Evolutionary conservation across 495 filamentous ascomycete genomes (phyloP), one percentile per base, ranked within the genome.

Genomic region (Tuber umbilicatum): DNA sequence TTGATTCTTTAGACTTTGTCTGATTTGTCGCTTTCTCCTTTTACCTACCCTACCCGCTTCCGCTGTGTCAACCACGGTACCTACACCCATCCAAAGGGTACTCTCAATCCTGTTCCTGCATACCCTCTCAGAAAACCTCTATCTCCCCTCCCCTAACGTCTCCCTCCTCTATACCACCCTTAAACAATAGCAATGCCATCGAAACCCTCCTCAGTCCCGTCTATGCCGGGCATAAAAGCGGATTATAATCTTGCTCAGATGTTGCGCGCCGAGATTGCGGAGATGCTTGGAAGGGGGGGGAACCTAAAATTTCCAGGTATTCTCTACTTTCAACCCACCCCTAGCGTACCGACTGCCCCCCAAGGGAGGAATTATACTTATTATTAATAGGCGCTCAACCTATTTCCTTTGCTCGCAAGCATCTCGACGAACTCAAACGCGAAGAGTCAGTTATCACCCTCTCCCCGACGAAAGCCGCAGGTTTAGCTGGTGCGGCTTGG

Each of bases 391-490:
- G 95, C 77, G 94, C 95, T 69, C 95, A 99, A 84, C 95, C 95
- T 19, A 93, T 99, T 73, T 94, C 91, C 80, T 98, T 99, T 82
- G 87, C 91, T 69, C 84, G 89, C 37, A 86, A 87, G 74, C 95
- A 99, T 81, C 82, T 97, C 6, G 83, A 88, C 2, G 94, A 94
- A 84, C 86, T 99, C 16, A 89, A 90, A 50, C 87, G 86, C 55
- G 85, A 90, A 72, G 95, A 98, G 89, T 90, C 78, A 79, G 87
- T 84, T 38, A 10, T 31, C 31, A 31, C 69, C 12, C 69, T 41
- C 60, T 35, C n/a, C 17, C 68, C 39, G 23, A 35, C 17, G 31
- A 7, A 27, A 40, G 17, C 60, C n/a, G 27, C 71, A 39, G 23
- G 55, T 35, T 55, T 68, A 40, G 43, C 70, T 69, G n/a, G 40